Evolutionary conservation across 345 rosid species (phyloP), one percentile per base, ranked within the genome.

Genomic region (Populus pruinosa): DNA sequence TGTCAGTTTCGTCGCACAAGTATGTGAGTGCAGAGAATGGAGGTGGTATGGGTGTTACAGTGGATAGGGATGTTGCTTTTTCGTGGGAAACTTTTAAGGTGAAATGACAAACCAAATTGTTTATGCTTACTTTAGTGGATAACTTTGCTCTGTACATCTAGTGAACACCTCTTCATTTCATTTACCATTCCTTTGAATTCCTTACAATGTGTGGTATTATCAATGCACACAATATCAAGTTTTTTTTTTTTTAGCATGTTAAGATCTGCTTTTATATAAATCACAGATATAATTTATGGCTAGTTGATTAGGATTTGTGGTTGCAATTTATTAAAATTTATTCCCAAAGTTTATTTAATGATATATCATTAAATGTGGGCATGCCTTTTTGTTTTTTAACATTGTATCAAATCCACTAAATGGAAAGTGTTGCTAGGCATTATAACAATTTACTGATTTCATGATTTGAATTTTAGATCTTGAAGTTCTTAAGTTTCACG

Each of bases 21-120:
- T 90, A 86, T 82, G 81, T 87, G n/a, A 78, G 70, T 69, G 93
- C 93, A 2, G 92, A 90, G 76, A 85, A 85, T 82, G 96, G 93
- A 31, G 96, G 96, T 71, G 93, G 96, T 56, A 33, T 71, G 72
- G 83, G 77, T 72, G 85, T 91, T 78, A 80, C 91, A 49, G 91
- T 90, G 61, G 55, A 81, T 63, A 84, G 87, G 80, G 93, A 88
- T 78, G 82, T 6, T 35, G 87, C 93, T 33, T 87, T 87, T 78
- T 83, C 88, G 23, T 91, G 96, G 96, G 96, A 91, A 81, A 88
- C 93, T 16, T 86, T 90, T 77, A 90, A 85, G 29, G 93, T 91
- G 72, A 85, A 91, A 69, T 69, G 68, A 81, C 35, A 63, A 20
- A 33, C 77, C 44, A 35, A 50, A 73, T 39, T 62, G 27, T 41